phyloP scores from a whole-genome alignment of 2,329 filamentous ascomycete genomes.

The Zalaria obscura region DNA sequence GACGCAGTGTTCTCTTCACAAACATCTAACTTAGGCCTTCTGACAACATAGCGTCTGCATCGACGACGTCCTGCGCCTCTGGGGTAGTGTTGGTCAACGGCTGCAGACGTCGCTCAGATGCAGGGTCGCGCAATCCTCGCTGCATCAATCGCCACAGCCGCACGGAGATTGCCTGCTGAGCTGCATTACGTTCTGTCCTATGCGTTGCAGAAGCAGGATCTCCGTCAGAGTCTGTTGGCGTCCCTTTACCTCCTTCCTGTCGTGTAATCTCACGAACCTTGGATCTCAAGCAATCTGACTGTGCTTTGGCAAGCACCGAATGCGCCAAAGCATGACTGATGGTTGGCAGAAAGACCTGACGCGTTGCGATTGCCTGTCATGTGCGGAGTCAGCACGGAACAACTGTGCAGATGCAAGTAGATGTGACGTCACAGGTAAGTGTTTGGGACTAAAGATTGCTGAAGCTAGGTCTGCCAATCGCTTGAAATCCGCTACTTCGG shows the following conservation, averaged over 20 bases:
- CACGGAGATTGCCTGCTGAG: conserved; percentile 4
- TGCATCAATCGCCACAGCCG: conserved; percentile 7
- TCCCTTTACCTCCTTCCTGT: not conserved
- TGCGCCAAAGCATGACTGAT: conserved; percentile 20
- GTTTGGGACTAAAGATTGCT: conserved; percentile 23
- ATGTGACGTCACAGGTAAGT: conserved; percentile 13
- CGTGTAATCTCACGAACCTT: conserved; percentile 4
- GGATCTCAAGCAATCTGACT: conserved; percentile 1
- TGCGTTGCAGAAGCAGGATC: not conserved
- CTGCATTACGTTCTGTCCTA: not conserved
- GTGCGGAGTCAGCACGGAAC: no score
- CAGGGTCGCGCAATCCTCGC: conserved; percentile 1
- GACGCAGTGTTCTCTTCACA: no score
- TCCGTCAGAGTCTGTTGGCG: not conserved
- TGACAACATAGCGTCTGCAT: no score
- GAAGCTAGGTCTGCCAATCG: conserved; percentile 25
- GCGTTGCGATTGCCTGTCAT: conserved; percentile 16
- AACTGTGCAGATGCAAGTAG: conserved; percentile 4
- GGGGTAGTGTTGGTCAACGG: not conserved
- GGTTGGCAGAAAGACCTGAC: conserved; percentile 23
- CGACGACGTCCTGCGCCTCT: not conserved
- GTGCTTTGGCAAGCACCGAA: conserved; percentile 2
- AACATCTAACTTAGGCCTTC: no score
- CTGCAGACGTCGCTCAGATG: not conserved
- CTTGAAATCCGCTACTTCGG: conserved; percentile 17